Conservation (phyloP, 2,329 filamentous ascomycete species). For the Pleoardoris graminearum region DNA sequence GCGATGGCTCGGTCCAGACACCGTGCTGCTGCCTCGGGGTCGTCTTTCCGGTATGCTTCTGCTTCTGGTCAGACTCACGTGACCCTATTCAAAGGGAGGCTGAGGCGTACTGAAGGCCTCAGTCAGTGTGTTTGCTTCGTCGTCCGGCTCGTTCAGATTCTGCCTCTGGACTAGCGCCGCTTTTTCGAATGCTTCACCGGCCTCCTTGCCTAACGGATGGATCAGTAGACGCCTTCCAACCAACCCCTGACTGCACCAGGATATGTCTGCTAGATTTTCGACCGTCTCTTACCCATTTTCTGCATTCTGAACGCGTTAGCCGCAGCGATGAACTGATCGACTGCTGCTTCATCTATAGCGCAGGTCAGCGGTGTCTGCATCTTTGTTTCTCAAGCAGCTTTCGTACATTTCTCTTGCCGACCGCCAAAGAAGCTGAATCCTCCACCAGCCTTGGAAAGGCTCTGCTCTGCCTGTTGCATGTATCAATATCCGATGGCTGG, state of each 20-base stretch:
- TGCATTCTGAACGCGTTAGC: slow-evolving; percentile 91
- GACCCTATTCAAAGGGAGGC: background rate
- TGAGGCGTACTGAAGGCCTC: slow-evolving; percentile 73
- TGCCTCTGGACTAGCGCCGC: slow-evolving; percentile 79
- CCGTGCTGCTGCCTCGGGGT: slow-evolving; percentile 79
- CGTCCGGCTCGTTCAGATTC: slow-evolving; percentile 87
- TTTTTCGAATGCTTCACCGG: slow-evolving; percentile 81
- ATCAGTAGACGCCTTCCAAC: slow-evolving; percentile 15
- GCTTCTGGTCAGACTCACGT: slow-evolving; percentile 18
- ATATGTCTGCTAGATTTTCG: background rate
- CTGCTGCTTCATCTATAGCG: slow-evolving; percentile 70
- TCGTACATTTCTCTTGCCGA: slow-evolving; percentile 73
- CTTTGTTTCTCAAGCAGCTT: background rate
- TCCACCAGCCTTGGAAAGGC: slow-evolving; percentile 69
- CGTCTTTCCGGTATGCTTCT: slow-evolving; percentile 83
- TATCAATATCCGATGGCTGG: slow-evolving; percentile 32
- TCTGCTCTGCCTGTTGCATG: slow-evolving; percentile 77
- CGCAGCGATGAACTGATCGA: slow-evolving; percentile 83
- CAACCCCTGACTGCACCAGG: background rate
- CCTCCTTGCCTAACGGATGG: slow-evolving; percentile 70
- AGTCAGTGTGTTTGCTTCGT: slow-evolving; percentile 83
- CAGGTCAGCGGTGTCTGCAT: slow-evolving; percentile 19
- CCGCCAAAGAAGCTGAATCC: slow-evolving; percentile 92
- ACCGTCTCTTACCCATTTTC: slow-evolving; percentile 67
- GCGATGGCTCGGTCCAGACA: slow-evolving; percentile 79